Evolutionary conservation across 495 filamentous ascomycete genomes (phyloP).

Genomic region (Penicillium nucicola): DNA sequence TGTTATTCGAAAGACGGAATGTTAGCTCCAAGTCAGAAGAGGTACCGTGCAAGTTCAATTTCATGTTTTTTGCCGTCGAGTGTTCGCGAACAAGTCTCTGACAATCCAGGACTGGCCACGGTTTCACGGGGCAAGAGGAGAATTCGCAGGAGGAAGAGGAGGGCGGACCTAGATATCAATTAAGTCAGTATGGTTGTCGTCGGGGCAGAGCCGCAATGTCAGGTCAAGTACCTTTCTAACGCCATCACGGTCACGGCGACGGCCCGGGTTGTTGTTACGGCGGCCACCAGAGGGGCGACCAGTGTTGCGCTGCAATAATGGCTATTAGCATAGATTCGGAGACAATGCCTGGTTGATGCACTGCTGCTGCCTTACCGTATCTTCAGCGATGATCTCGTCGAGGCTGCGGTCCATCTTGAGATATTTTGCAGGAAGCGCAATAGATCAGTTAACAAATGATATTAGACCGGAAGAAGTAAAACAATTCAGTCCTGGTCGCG

Average conservation of each 20-base stretch:
- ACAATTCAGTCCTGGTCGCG: background rate
- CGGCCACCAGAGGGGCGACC: conserved; percentile 46
- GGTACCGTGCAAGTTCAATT: conserved; percentile 43
- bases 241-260: conserved; percentile 60
- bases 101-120: conserved; percentile 30
- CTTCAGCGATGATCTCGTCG: conserved; percentile 81
- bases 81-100: conserved; percentile 30
- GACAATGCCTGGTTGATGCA: background rate
- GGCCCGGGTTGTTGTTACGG: conserved; percentile 57
- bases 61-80: conserved; percentile 29
- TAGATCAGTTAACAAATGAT: background rate
- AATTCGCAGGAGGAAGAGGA: conserved; percentile 38
- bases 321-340: conserved; percentile 9
- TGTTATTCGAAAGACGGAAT: conserved; percentile 41
- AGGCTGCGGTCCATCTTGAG: conserved; percentile 74
- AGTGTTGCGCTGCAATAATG: conserved; percentile 27
- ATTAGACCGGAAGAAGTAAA: background rate
- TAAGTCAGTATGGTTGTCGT: background rate
- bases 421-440: background rate
- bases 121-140: conserved; percentile 39
- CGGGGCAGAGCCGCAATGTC: background rate
- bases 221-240: conserved; percentile 69
- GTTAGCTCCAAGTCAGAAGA: conserved; percentile 56
- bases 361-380: conserved; percentile 55
- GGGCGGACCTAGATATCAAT: conserved; percentile 33